Evolutionary conservation across 176 grass and related monocot genomes (phyloP).

Genomic region (Rhynchospora breviuscula): DNA sequence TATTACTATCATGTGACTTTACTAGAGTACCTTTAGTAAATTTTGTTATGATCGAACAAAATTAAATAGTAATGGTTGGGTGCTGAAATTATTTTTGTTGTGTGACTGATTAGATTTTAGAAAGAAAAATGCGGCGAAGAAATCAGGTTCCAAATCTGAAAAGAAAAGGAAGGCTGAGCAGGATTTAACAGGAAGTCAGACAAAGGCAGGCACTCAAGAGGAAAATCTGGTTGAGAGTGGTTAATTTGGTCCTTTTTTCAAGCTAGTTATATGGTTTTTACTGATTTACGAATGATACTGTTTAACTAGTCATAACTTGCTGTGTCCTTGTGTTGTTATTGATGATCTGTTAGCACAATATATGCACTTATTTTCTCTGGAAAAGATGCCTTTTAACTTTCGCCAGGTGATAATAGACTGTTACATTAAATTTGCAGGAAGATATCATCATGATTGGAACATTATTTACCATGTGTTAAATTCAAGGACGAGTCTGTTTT

Average conservation of each 20-base stretch:
- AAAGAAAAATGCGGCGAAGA: constrained; percentile 48
- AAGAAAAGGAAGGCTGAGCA: constrained; percentile 51
- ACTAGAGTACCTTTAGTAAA: neutral
- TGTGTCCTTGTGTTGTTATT: neutral
- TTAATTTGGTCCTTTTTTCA: neutral
- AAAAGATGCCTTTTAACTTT: neutral
- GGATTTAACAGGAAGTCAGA: neutral
- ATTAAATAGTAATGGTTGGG: neutral
- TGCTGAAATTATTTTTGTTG: neutral
- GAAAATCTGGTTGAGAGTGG: constrained; percentile 21
- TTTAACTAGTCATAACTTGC: neutral
- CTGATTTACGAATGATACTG: neutral
- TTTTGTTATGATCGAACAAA: neutral
- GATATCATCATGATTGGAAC: too few relatives aligned
- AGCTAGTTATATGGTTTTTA: neutral
- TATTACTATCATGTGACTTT: neutral
- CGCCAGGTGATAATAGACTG: neutral
- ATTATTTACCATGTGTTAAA: too few relatives aligned
- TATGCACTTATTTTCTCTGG: neutral
- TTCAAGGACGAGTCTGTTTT: too few relatives aligned
- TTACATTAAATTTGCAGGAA: too few relatives aligned
- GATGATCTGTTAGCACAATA: neutral
- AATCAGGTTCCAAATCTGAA: constrained; percentile 35
- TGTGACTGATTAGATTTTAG: constrained; percentile 48
- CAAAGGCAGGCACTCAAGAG: neutral